Percentiles rank a stretch among this genome's conserved stretches.
These are phyloP conservation scores for Fusarium abutilonis DNA, from an alignment of 2,329 filamentous ascomycete species.

Conservation along the genomic window DNA sequence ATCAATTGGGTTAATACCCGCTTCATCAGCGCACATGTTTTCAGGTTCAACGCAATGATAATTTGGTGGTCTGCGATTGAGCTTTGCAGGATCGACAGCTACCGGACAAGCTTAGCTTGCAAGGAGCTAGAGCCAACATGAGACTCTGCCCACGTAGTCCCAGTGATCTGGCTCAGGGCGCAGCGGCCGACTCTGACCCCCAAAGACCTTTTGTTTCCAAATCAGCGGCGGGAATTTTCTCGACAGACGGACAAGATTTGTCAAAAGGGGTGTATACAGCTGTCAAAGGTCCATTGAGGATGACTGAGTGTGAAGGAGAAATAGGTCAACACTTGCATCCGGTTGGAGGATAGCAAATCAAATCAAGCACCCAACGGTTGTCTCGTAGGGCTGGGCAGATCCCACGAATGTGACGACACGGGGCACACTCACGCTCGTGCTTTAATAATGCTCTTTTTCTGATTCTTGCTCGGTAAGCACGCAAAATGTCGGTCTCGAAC, in stretches of 20 bases:
- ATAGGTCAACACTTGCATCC: constrained; percentile 3
- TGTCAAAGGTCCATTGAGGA: neutral
- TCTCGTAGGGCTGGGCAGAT: constrained; percentile 33
- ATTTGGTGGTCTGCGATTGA: neutral
- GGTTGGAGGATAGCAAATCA: constrained; percentile 20
- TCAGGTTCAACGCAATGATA: neutral
- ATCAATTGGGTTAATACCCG: constrained; percentile 1
- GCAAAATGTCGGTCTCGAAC: constrained; percentile 22
- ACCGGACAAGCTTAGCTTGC: constrained; percentile 10
- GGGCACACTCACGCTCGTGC: constrained; percentile 11
- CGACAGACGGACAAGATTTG: constrained; percentile 17
- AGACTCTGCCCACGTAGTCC: constrained; percentile 19
- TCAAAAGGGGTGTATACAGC: constrained; percentile 15
- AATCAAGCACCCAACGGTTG: constrained; percentile 19
- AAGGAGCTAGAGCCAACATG: constrained; percentile 11
- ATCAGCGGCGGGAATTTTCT: constrained; percentile 14
- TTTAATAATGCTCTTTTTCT: neutral
- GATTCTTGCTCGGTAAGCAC: constrained; percentile 37
- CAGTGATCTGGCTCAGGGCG: constrained; percentile 39
- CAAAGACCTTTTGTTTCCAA: constrained; percentile 30
- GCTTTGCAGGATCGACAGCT: constrained; percentile 28
- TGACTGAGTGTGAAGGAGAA: constrained; percentile 6
- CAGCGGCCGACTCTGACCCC: constrained; percentile 29
- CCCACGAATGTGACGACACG: too few relatives aligned
- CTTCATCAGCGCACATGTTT: constrained; percentile 14